Conservation (phyloP, 257 asterid genomes). For the Schizonepeta tenuifolia region DNA sequence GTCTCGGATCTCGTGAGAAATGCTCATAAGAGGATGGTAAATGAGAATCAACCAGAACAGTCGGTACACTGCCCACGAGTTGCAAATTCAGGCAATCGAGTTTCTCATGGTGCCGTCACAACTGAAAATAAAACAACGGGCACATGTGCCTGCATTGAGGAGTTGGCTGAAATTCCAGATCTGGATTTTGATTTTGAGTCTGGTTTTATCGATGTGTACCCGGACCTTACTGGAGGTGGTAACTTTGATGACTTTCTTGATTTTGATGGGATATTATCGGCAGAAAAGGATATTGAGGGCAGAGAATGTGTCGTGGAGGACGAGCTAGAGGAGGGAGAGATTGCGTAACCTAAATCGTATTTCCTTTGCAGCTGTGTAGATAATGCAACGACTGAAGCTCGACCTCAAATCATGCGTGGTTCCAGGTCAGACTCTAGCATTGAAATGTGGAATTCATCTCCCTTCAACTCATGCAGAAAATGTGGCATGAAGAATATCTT, state of each 20-base stretch:
- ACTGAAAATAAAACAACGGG: constrained; percentile 18
- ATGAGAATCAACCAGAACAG: constrained; percentile 26
- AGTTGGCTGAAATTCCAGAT: constrained; percentile 45
- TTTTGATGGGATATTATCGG: constrained; percentile 41
- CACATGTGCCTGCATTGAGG: constrained; percentile 39
- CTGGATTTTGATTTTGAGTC: constrained; percentile 53
- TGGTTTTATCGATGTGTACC: constrained; percentile 39
- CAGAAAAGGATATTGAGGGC: constrained; percentile 33
- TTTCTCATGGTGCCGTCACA: neutral
- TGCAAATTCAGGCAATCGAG: constrained; percentile 28
- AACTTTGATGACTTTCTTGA: constrained; percentile 45
- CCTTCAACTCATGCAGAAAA: neutral
- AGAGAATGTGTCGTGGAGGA: constrained; percentile 43
- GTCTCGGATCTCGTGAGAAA: constrained; percentile 51
- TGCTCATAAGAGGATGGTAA: constrained; percentile 18
- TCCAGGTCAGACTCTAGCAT: neutral
- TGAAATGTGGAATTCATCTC: neutral
- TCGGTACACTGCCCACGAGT: constrained; percentile 26
- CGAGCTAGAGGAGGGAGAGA: constrained; percentile 90
- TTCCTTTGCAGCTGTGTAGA: neutral
- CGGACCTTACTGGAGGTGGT: constrained; percentile 39
- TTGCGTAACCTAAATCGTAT: constrained; percentile 31
- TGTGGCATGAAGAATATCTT: neutral
- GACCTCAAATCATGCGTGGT: neutral
- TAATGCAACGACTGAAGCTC: neutral